Base-by-base conservation (phyloP, 805 yeast species). In the Starmera dryadoides region DNA sequence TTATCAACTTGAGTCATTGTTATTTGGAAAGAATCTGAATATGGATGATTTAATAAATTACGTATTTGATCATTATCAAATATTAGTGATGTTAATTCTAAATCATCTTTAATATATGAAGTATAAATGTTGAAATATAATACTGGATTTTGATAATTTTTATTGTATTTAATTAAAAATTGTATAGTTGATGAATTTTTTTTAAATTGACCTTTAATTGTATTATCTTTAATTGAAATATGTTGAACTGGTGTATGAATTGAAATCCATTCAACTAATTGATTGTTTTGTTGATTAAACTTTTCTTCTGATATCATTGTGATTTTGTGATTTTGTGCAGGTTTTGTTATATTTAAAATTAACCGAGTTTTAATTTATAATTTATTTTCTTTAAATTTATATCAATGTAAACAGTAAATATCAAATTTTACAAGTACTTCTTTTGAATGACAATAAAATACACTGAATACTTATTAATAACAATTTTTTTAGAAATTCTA, bases 1-100 rank as follows among this genome's bases (percentile, higher is more conserved):
- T 29, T 10, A 1, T 37, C 22, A 4, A 31, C 6, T 19, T 49
- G 48, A 9, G 31, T 37, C 31, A 50, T 10, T 7, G 52, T 28
- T 8, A 42, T 16, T 33, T 35, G 25, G 7, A 25, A 30, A 19
- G 4, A n/a, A 12, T 17, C n/a, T 28, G 9, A 14, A 36, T 16
- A 6, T 8, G 6, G 3, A 18, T n/a, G n/a, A n/a, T 20, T 4
- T 5, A 14, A 4, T 12, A 15, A 3, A 3, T 21, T 6, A 7
- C 16, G n/a, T 19, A 29, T 3, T 23, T 19, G 25, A 33, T 26
- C 17, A 8, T 15, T 14, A 3, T 11, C 20, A 15, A 15, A n/a
- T 38, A 12, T 38, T 31, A 18, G 28, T 4, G 32, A n/a, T 18
- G 26, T 34, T 33, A 29, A 12, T 26, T 33, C 37, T 3, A 29